Percentiles rank a stretch among this genome's conserved stretches.
phyloP scores from a whole-genome alignment of 75 land plant genomes.

The Pinus taeda region DNA sequence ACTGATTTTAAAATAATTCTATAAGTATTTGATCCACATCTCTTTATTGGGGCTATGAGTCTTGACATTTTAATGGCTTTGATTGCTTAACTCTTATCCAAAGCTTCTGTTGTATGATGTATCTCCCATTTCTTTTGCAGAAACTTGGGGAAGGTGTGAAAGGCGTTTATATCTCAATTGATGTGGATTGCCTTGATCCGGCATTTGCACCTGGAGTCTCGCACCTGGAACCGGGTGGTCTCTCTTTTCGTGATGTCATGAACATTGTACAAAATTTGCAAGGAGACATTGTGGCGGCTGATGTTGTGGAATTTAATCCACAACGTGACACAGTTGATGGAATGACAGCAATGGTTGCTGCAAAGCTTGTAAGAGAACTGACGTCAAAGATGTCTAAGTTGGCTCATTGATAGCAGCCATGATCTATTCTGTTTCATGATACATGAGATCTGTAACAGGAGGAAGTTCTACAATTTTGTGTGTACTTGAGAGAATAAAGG shows the following conservation, averaged over 20 bases:
- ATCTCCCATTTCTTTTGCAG: slow-evolving; percentile 28
- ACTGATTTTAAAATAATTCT: too few relatives aligned
- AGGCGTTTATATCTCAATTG: slow-evolving; percentile 92
- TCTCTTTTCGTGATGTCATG: slow-evolving; percentile 93
- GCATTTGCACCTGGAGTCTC: slow-evolving; percentile 99
- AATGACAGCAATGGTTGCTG: slow-evolving; percentile 99
- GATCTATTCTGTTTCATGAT: too few relatives aligned
- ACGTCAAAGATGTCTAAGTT: slow-evolving; percentile 83
- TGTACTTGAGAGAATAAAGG: too few relatives aligned
- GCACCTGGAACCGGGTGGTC: slow-evolving; percentile 96
- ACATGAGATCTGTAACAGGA: too few relatives aligned
- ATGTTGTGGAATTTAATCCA: slow-evolving; percentile 97
- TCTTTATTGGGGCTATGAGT: not conserved
- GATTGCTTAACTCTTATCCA: not conserved
- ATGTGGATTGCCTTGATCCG: slow-evolving; percentile 95
- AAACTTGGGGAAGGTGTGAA: slow-evolving; percentile 92
- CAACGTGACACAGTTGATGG: slow-evolving; percentile 99
- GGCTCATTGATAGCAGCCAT: too few relatives aligned
- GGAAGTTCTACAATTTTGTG: too few relatives aligned
- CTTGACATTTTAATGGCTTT: not conserved
- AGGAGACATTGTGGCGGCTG: slow-evolving; percentile 90
- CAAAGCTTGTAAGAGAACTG: slow-evolving; percentile 92
- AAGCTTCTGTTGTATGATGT: not conserved
- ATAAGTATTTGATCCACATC: too few relatives aligned
- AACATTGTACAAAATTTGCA: slow-evolving; percentile 88